Percentiles rank a stretch among this genome's conserved stretches.
These are phyloP conservation scores for Emmonsiellopsis sp. DNA, from an alignment of 2,329 filamentous ascomycete genomes.

Conservation along the genomic window DNA sequence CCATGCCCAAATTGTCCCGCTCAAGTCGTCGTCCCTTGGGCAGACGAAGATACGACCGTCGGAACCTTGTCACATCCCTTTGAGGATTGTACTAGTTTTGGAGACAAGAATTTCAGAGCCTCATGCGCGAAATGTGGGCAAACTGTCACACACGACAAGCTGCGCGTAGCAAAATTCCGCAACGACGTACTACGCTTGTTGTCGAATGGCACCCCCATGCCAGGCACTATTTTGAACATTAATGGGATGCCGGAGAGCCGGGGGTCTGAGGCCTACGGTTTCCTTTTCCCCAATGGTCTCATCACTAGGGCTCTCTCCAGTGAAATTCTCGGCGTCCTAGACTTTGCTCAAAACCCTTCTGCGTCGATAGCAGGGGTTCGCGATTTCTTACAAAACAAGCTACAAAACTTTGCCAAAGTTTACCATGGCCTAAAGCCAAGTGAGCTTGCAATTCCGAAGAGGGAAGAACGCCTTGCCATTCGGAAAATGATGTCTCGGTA, in stretches of 20 bases:
- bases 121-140: constrained; percentile 44
- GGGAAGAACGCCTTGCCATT: constrained; percentile 20
- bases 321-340: constrained; percentile 33
- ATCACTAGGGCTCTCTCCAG: constrained; percentile 40
- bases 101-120: constrained; percentile 38
- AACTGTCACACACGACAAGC: constrained; percentile 45
- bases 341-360: constrained; percentile 16
- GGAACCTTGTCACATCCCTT: constrained; percentile 18
- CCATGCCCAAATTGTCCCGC: constrained; percentile 47
- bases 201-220: constrained; percentile 45
- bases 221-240: constrained; percentile 55
- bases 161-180: constrained; percentile 55
- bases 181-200: constrained; percentile 45
- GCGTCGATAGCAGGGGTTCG: constrained; percentile 45
- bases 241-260: constrained; percentile 40
- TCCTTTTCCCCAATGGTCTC: constrained; percentile 50
- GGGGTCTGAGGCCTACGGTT: constrained; percentile 8
- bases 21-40: constrained; percentile 48
- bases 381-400: constrained; percentile 37
- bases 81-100: constrained; percentile 20
- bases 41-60: constrained; percentile 26
- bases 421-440: constrained; percentile 28
- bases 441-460: constrained; percentile 8
- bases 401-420: constrained; percentile 32
- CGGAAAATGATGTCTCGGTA: constrained; percentile 36